Evolutionary conservation across 305 asterid genomes (phyloP).

Genomic region (Petunia hybrid): DNA sequence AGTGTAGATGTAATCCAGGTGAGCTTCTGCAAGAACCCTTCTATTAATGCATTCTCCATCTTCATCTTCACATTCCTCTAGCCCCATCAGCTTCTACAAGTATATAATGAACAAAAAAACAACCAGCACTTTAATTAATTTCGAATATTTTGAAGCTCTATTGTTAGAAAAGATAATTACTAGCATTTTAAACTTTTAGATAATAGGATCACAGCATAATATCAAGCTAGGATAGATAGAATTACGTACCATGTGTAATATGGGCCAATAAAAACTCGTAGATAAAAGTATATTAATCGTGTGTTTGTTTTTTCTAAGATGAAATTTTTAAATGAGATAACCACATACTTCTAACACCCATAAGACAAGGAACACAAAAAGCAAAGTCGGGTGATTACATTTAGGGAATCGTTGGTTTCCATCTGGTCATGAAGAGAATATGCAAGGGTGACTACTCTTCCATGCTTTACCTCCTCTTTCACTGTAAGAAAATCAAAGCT

Average conservation of each 20-base stretch:
- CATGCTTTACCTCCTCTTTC: constrained; percentile 34
- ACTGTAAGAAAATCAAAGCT: constrained; percentile 38
- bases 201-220: too few relatives aligned
- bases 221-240: too few relatives aligned
- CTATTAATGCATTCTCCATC: constrained; percentile 73
- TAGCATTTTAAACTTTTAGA: too few relatives aligned
- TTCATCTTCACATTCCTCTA: constrained; percentile 60
- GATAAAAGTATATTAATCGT: too few relatives aligned
- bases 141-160: too few relatives aligned
- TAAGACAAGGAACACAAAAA: not conserved
- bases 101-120: not conserved
- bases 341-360: not conserved
- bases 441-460: constrained; percentile 28
- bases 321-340: too few relatives aligned
- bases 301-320: too few relatives aligned
- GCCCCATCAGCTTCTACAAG: constrained; percentile 60
- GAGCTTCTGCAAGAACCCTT: constrained; percentile 72
- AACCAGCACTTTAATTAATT: not conserved
- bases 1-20: constrained; percentile 87
- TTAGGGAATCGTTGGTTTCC: constrained; percentile 39
- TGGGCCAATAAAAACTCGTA: too few relatives aligned
- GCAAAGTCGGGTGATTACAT: constrained; percentile 38
- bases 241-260: too few relatives aligned
- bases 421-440: constrained; percentile 33
- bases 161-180: too few relatives aligned